Conservation (phyloP, 768 basidiomycete genomes). For the Nidularia pulvinata region DNA sequence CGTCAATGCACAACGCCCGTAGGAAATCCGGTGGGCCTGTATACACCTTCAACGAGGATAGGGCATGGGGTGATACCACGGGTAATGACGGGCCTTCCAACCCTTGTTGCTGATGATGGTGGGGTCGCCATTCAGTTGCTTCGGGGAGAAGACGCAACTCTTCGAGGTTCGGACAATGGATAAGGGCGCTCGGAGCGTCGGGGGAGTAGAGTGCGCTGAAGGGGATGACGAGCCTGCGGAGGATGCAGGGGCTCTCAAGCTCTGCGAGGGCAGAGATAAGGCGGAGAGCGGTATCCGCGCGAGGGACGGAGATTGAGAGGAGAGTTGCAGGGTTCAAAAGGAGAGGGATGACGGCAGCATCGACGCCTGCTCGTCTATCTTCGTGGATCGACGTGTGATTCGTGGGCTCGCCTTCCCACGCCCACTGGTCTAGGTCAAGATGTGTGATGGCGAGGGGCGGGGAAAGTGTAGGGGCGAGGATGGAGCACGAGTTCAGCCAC, state of each 20-base stretch:
- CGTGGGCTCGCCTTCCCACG: conserved; percentile 29
- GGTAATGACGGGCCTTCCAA: no score
- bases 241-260: conserved; percentile 2
- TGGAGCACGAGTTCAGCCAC: conserved; percentile 29
- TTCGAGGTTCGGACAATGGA: conserved; percentile 22
- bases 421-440: conserved; percentile 33
- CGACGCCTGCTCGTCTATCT: conserved; percentile 22
- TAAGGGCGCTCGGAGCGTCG: conserved; percentile 18
- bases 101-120: no score
- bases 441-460: conserved; percentile 13
- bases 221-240: conserved; percentile 18
- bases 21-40: no score
- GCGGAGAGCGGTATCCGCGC: conserved; percentile 24
- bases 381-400: conserved; percentile 31
- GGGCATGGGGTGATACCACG: no score
- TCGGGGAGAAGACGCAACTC: conserved; percentile 23
- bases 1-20: no score
- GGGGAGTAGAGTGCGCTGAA: conserved; percentile 20
- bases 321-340: conserved; percentile 23
- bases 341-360: conserved; percentile 18
- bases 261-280: conserved; percentile 18
- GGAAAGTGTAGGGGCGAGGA: conserved; percentile 5
- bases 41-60: no score
- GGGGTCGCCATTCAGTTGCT: no score
- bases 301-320: conserved; percentile 25